Percentiles rank a stretch among this genome's conserved stretches.
Evolutionary conservation across 139 green algal species (phyloP).

Genomic region (Asterochloris sp.): DNA sequence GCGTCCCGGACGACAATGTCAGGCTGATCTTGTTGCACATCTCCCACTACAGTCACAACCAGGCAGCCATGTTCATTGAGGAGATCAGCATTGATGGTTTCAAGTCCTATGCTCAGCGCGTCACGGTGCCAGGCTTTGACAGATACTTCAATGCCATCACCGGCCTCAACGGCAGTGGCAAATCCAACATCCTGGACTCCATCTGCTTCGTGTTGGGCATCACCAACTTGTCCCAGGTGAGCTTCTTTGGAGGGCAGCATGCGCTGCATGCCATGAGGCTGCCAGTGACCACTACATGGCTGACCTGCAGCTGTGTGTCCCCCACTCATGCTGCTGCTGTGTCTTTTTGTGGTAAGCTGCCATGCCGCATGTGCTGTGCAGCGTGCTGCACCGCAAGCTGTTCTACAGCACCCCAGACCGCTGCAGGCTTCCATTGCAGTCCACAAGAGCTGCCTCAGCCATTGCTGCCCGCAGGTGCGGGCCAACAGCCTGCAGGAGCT

Average conservation of each 20-base stretch:
- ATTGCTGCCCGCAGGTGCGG: slow-evolving; percentile 72
- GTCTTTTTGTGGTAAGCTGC: not conserved
- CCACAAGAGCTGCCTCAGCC: not conserved
- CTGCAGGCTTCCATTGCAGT: not conserved
- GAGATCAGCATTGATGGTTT: slow-evolving; percentile 98
- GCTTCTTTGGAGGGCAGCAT: slow-evolving; percentile 1
- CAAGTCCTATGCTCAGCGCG: slow-evolving; percentile 95
- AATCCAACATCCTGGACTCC: slow-evolving; percentile 98
- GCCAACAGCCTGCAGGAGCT: slow-evolving; percentile 93
- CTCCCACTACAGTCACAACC: not conserved
- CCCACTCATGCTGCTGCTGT: slow-evolving; percentile 17
- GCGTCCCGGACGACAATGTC: not conserved
- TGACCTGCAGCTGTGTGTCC: not conserved
- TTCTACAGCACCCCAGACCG: not conserved
- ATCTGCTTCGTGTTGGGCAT: slow-evolving; percentile 99
- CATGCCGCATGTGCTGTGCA: not conserved
- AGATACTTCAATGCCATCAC: slow-evolving; percentile 98
- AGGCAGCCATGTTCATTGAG: slow-evolving; percentile 85
- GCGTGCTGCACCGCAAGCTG: not conserved
- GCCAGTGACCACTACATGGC: too few relatives aligned
- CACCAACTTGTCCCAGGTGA: slow-evolving; percentile 87
- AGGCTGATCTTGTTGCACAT: not conserved
- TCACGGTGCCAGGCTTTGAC: slow-evolving; percentile 87
- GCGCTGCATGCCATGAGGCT: too few relatives aligned
- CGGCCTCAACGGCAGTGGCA: slow-evolving; percentile 95